Evolutionary conservation across 1,284 basidiomycete genomes (phyloP).

Genomic region (Cutaneotrichosporon dermatis): DNA sequence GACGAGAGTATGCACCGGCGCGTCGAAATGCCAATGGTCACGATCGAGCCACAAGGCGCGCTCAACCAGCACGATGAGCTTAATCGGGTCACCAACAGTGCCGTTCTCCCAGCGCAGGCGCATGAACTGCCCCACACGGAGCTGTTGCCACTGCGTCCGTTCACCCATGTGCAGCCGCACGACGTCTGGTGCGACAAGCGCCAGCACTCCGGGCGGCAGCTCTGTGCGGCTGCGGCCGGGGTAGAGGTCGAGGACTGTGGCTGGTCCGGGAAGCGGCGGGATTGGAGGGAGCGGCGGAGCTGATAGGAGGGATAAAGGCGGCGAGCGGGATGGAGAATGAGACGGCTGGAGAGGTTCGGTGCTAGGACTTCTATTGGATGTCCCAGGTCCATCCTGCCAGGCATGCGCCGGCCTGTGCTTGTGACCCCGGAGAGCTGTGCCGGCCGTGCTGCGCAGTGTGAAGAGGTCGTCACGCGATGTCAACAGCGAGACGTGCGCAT

Average conservation of each 20-base stretch:
- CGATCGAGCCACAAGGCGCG: background rate
- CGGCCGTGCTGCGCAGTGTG: background rate
- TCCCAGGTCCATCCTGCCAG: background rate
- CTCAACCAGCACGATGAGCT: background rate
- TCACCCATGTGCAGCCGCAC: background rate
- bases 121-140: background rate
- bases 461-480: background rate
- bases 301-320: too few relatives aligned
- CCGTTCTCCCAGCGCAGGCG: background rate
- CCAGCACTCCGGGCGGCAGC: background rate
- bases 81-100: background rate
- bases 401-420: background rate
- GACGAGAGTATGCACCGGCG: background rate
- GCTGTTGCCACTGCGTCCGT: background rate
- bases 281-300: background rate
- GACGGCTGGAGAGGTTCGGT: too few relatives aligned
- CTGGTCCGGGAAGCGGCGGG: background rate
- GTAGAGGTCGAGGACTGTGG: background rate
- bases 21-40: background rate
- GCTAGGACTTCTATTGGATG: too few relatives aligned
- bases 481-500: background rate
- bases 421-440: background rate
- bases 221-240: background rate
- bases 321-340: too few relatives aligned
- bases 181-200: background rate